Percentiles rank a stretch among this genome's conserved stretches.
These are phyloP conservation scores for Suhomyces wounanorum DNA, from an alignment of 1,139 yeast species.

Conservation along the genomic window DNA sequence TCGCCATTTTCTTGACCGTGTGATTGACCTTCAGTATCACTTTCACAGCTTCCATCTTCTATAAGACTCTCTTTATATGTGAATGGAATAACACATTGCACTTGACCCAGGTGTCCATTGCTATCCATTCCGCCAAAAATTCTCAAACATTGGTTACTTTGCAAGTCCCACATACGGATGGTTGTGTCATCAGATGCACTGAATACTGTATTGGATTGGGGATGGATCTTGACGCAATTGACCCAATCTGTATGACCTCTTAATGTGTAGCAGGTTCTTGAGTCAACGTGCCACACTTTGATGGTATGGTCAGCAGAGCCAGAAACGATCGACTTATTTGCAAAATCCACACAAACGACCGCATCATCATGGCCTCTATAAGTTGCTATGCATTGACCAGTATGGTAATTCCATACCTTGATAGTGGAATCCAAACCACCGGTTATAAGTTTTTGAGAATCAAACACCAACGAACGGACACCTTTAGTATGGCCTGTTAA, in stretches of 20 bases:
- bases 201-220: slow-evolving; percentile 74
- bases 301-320: slow-evolving; percentile 93
- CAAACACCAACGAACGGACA: slow-evolving; percentile 80
- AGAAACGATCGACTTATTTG: slow-evolving; percentile 80
- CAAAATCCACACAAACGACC: slow-evolving; percentile 78
- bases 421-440: slow-evolving; percentile 92
- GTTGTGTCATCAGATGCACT: slow-evolving; percentile 92
- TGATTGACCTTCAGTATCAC: slow-evolving; percentile 25
- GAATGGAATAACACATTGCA: slow-evolving; percentile 85
- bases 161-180: slow-evolving; percentile 91
- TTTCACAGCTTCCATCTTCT: slow-evolving; percentile 36
- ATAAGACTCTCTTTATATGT: slow-evolving; percentile 57
- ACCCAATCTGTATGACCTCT: slow-evolving; percentile 95
- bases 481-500: slow-evolving; percentile 84
- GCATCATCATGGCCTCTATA: slow-evolving; percentile 91
- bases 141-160: slow-evolving; percentile 73
- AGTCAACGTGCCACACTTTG: slow-evolving; percentile 95
- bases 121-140: slow-evolving; percentile 76
- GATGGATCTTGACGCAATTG: slow-evolving; percentile 83
- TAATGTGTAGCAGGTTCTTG: slow-evolving; percentile 86
- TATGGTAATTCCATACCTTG: slow-evolving; percentile 92
- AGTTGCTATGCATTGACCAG: slow-evolving; percentile 92
- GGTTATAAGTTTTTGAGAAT: slow-evolving; percentile 83
- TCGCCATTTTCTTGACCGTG: slow-evolving; percentile 5
- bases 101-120: slow-evolving; percentile 80